Conservation (phyloP, 257 asterid species). For the Petunia axillaris region DNA sequence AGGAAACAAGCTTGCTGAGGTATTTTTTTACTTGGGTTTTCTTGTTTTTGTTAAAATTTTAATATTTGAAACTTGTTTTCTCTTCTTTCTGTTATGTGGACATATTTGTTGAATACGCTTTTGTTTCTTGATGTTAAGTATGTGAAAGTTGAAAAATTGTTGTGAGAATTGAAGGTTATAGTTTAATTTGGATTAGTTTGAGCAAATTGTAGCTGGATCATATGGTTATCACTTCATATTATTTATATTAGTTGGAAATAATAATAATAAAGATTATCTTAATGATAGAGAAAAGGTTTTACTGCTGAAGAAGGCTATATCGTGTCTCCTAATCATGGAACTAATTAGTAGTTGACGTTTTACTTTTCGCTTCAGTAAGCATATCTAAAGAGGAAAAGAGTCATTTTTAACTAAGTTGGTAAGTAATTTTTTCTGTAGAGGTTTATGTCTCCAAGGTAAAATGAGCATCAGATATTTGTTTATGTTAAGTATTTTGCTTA, state of each 20-base stretch:
- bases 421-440: no score
- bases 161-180: background rate
- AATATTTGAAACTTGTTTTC: background rate
- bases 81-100: background rate
- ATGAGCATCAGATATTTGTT: no score
- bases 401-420: no score
- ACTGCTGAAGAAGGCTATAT: no score
- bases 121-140: background rate
- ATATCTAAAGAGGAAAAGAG: no score
- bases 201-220: background rate
- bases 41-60: background rate
- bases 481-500: no score
- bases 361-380: background rate
- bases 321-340: no score
- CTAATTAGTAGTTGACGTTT: no score
- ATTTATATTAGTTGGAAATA: background rate
- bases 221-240: background rate
- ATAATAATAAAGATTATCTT: background rate
- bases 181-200: conserved; percentile 3
- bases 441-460: no score
- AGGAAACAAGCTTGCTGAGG: conserved; percentile 89
- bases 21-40: conserved; percentile 31
- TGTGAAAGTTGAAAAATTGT: background rate
- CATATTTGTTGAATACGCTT: background rate
- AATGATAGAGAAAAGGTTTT: background rate